Evolutionary conservation across 2,329 filamentous ascomycete species (phyloP).

Genomic region (Lasiodiplodia gonubiensis): DNA sequence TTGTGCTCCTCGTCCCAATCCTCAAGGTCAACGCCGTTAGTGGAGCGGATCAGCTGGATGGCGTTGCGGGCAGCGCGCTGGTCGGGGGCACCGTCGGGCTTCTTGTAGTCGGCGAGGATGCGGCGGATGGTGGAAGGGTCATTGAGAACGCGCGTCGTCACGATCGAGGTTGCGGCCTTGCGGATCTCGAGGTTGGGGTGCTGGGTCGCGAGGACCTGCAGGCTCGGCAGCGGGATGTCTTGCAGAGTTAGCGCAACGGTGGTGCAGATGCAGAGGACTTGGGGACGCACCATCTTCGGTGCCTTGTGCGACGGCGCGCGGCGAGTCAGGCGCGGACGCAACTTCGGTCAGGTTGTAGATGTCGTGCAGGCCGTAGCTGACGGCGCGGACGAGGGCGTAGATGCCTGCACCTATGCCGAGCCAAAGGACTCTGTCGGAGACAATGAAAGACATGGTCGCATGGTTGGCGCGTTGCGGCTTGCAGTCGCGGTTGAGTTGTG

Average conservation of each 20-base stretch:
- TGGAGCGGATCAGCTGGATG: slow-evolving; percentile 23
- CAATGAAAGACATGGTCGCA: slow-evolving; percentile 42
- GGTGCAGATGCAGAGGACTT: slow-evolving; percentile 48
- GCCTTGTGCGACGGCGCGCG: slow-evolving; percentile 52
- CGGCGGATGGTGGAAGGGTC: slow-evolving; percentile 44
- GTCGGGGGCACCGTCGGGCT: slow-evolving; percentile 13
- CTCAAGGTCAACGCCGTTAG: slow-evolving; percentile 27
- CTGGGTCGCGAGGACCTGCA: slow-evolving; percentile 47
- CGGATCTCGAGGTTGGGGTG: slow-evolving; percentile 52
- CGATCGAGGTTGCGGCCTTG: slow-evolving; percentile 34
- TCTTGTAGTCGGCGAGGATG: slow-evolving; percentile 36
- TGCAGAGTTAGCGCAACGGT: slow-evolving; percentile 56
- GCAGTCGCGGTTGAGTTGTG: not conserved
- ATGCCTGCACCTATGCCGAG: slow-evolving; percentile 60
- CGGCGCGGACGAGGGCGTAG: slow-evolving; percentile 62
- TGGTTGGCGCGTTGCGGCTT: slow-evolving; percentile 8
- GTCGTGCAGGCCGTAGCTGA: slow-evolving; percentile 63
- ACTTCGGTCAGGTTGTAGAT: slow-evolving; percentile 71
- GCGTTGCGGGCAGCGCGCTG: slow-evolving; percentile 27
- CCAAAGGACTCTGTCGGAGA: slow-evolving; percentile 55
- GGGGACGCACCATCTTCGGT: slow-evolving; percentile 67
- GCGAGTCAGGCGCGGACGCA: slow-evolving; percentile 69
- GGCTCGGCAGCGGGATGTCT: slow-evolving; percentile 50
- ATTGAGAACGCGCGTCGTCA: slow-evolving; percentile 20
- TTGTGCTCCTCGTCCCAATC: slow-evolving; percentile 23